A percentile compares a stretch with the other conserved stretches of the same genome.
Evolutionary conservation across 345 rosid genomes (phyloP).

Genomic region (Bretschneidera sinensis): DNA sequence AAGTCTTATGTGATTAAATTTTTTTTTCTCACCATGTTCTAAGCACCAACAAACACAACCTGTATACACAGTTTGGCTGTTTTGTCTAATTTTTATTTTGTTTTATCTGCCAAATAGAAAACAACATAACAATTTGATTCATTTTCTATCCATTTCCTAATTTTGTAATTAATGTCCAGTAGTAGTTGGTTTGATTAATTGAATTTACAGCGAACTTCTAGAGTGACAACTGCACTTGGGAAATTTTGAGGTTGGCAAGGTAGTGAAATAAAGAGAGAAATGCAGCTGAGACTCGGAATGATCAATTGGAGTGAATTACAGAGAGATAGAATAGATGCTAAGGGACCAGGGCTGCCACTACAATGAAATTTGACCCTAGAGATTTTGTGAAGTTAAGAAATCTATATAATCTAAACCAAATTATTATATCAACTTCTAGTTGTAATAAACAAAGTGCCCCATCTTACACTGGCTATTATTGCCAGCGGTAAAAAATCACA

Average conservation of each 20-base stretch:
- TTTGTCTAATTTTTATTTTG: too few relatives aligned
- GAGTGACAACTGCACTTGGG: background rate
- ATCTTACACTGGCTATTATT: too few relatives aligned
- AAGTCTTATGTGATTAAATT: too few relatives aligned
- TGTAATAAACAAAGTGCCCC: background rate
- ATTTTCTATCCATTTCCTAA: too few relatives aligned
- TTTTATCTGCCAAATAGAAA: too few relatives aligned
- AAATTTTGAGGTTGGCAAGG: background rate
- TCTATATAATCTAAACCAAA: background rate
- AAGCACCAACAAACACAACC: too few relatives aligned
- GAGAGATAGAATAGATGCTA: background rate
- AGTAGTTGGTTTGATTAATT: background rate
- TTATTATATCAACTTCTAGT: background rate
- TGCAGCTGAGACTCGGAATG: background rate
- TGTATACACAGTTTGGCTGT: too few relatives aligned
- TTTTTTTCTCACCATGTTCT: too few relatives aligned
- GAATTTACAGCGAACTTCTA: background rate
- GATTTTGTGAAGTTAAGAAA: background rate
- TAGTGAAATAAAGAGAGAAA: background rate
- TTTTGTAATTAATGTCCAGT: too few relatives aligned
- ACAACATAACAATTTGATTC: too few relatives aligned
- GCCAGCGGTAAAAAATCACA: background rate
- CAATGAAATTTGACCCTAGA: background rate
- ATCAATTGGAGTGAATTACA: background rate
- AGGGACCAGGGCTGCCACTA: background rate